Percentiles rank a stretch among this genome's conserved stretches.
These are phyloP conservation scores for Solanum stenotomum DNA, from an alignment of 257 asterid genomes.

Conservation along the genomic window DNA sequence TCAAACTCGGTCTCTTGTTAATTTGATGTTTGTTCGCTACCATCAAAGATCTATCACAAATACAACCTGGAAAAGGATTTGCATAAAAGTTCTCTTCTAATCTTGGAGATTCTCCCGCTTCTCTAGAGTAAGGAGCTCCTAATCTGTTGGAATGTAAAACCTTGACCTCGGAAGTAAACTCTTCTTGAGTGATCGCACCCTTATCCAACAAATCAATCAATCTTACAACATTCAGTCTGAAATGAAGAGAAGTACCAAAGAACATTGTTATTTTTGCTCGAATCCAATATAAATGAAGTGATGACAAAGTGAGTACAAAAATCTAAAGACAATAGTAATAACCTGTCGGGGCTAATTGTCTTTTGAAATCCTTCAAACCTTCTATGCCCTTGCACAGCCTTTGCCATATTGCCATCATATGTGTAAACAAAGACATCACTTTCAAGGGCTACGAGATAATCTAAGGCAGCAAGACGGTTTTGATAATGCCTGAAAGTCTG, in stretches of 20 bases:
- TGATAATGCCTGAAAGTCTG: conserved; percentile 29
- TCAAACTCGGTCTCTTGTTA: conserved; percentile 3
- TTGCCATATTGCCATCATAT: conserved; percentile 73
- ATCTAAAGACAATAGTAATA: neutral
- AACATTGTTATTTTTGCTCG: neutral
- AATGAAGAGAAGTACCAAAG: neutral
- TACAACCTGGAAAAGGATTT: conserved; percentile 59
- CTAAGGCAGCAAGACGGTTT: conserved; percentile 70
- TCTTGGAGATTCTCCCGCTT: conserved; percentile 28
- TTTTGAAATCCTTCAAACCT: conserved; percentile 44
- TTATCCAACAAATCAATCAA: conserved; percentile 39
- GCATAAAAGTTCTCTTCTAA: conserved; percentile 59
- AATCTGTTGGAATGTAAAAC: conserved; percentile 33
- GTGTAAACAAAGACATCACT: conserved; percentile 58
- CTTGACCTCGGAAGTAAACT: conserved; percentile 33
- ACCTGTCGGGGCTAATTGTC: conserved; percentile 64
- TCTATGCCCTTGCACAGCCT: conserved; percentile 70
- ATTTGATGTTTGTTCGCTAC: conserved; percentile 1
- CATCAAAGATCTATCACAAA: conserved; percentile 29
- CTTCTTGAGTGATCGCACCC: conserved; percentile 32
- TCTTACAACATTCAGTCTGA: conserved; percentile 42
- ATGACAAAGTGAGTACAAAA: neutral
- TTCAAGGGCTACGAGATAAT: conserved; percentile 50
- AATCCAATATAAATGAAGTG: neutral
- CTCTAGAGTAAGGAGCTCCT: conserved; percentile 47